Evolutionary conservation across 129 eudicot genomes (phyloP).

Genomic region (Tagetes erecta): DNA sequence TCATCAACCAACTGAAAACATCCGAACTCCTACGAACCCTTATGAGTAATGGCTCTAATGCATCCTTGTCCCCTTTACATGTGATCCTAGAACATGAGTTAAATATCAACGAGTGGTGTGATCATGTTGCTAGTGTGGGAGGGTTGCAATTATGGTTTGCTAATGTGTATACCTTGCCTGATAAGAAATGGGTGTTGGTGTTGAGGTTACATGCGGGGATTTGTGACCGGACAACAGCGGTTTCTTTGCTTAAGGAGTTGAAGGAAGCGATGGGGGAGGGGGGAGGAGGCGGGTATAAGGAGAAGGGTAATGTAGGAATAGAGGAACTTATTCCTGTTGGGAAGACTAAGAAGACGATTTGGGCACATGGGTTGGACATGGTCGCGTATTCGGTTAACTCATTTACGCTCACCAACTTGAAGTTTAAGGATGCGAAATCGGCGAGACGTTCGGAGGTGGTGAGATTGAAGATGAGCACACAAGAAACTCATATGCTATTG

Average conservation of each 20-base stretch:
- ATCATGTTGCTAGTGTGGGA: slow-evolving; percentile 16
- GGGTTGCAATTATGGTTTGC: slow-evolving; percentile 41
- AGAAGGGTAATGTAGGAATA: slow-evolving; percentile 51
- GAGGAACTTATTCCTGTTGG: slow-evolving; percentile 56
- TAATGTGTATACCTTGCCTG: slow-evolving; percentile 42
- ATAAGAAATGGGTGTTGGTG: slow-evolving; percentile 36
- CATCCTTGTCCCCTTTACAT: slow-evolving; percentile 36
- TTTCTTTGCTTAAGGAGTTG: slow-evolving; percentile 51
- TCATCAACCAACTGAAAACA: slow-evolving; percentile 29
- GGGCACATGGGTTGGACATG: slow-evolving; percentile 65
- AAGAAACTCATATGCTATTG: slow-evolving; percentile 39
- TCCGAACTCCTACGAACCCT: slow-evolving; percentile 40
- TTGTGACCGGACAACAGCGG: slow-evolving; percentile 60
- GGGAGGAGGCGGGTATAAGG: slow-evolving; percentile 21
- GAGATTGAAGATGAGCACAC: slow-evolving; percentile 39
- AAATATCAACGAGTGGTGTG: slow-evolving; percentile 45
- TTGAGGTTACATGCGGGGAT: slow-evolving; percentile 46
- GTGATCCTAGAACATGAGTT: slow-evolving; percentile 50
- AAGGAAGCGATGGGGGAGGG: slow-evolving; percentile 38
- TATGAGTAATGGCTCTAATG: slow-evolving; percentile 5
- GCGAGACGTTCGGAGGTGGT: slow-evolving; percentile 49
- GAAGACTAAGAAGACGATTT: slow-evolving; percentile 49
- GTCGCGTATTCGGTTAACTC: slow-evolving; percentile 51
- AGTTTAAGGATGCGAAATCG: slow-evolving; percentile 44
- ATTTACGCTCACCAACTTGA: slow-evolving; percentile 51